Conservation (phyloP, 73 alveolate genomes). For the Chromera velia region DNA sequence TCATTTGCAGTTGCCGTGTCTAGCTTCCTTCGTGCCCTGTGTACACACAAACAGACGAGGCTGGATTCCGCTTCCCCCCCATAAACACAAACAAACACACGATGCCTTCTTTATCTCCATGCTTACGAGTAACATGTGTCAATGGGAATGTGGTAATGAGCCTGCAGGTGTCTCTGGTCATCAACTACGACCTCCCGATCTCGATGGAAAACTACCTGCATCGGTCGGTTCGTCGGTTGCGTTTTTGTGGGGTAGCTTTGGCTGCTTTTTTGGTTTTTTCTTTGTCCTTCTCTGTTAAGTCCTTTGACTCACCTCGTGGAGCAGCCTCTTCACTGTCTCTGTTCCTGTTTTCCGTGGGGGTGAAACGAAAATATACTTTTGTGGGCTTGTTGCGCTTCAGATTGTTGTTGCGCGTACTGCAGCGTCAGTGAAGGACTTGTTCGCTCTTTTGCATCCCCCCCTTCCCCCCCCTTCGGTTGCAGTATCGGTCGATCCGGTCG, state of each 20-base stretch:
- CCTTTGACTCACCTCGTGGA: no score
- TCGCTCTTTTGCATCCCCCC: no score
- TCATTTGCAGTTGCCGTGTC: background rate
- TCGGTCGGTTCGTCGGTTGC: conserved; percentile 83
- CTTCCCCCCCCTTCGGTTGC: no score
- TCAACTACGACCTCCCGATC: conserved; percentile 75
- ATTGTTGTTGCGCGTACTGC: no score
- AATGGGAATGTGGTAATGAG: no score
- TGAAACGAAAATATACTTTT: no score
- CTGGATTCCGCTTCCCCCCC: background rate
- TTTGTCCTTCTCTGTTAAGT: background rate
- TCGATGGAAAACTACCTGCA: conserved; percentile 85
- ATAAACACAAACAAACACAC: background rate
- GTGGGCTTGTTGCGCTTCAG: background rate
- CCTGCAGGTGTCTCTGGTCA: conserved; percentile 73
- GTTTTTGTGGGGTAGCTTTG: conserved; percentile 34
- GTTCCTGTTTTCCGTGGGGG: no score
- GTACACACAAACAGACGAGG: background rate
- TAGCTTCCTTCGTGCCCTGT: background rate
- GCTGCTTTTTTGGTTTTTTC: background rate
- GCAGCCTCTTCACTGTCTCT: no score
- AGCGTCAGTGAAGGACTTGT: no score
- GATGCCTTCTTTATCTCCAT: conserved; percentile 40
- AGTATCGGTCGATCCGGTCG: background rate
- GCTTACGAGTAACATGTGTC: no score